Base-by-base conservation (phyloP, 1,284 basidiomycete species). In the Leccinum subrobustum region DNA sequence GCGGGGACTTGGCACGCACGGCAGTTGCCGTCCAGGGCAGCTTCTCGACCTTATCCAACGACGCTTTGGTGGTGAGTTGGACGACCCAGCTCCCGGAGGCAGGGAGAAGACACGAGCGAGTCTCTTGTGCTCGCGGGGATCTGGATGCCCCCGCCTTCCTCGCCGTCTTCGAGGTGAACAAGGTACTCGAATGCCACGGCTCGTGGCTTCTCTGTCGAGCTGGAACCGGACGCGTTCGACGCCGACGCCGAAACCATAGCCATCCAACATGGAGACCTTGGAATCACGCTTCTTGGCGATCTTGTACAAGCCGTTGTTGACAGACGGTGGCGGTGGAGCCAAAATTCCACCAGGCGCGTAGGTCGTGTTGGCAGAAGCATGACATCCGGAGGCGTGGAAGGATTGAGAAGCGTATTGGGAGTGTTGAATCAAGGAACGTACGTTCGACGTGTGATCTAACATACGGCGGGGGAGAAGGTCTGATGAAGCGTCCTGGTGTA, bases 301-400 rank as follows among this genome's bases (percentile, higher is more conserved):
- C 73, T 91, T 89, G 69, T 91, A 82, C 53, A 98, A 79, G 16
- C 91, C 90, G 81, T 65, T 95, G 92, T 66, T 91, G 88, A 62
- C 76, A 81, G 33, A 88, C 67, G 56, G 78, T 80, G 47, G 81
- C 77, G 8, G 80, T 79, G 0, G 86, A 84, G 7, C 85, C 86
- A 55, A 94, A 84, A 48, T 86, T 90, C 93, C 93, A 96, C 12
- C 93, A 77, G 0, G 93, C 87, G 63, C 91, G 89, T n/a, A 98
- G 85, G 75, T 97, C 92, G 78, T 98, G 96, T 68, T 95, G 92
- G 93, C 94, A 98, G 73, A 96, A 96, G 68, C 92, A 93, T 1
- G 93, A 95, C 60, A 97, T 85, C 23, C 91, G 86, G 25, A 95
- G 76, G 62, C 79, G 76, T n/a, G 71, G 73, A 58, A 67, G 52